Percentiles rank a stretch among this genome's conserved stretches.
Conservation (phyloP, 768 basidiomycete species). For the Rhodosporidiobolus sp. region DNA sequence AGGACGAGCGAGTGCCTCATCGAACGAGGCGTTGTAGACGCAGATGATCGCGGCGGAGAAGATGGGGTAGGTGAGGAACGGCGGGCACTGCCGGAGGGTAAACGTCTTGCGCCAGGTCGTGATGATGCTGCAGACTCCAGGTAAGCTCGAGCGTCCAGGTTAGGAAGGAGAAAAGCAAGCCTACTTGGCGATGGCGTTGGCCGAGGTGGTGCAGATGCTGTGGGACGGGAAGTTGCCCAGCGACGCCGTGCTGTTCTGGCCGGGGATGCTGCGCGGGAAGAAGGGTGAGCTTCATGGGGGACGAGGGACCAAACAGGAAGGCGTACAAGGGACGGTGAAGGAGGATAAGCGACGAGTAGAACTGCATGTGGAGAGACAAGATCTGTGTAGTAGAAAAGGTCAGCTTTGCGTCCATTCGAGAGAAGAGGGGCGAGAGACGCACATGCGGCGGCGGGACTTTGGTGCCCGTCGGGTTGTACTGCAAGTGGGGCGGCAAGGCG, state of each 20-base stretch:
- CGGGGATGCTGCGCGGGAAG: constrained; percentile 37
- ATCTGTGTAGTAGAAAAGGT: constrained; percentile 4
- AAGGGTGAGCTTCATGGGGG: neutral
- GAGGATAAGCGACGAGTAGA: constrained; percentile 46
- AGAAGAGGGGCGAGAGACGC: neutral
- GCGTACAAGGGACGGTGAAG: constrained; percentile 48
- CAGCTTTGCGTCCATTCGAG: neutral
- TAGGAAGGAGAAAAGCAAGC: neutral
- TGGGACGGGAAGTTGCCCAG: constrained; percentile 39
- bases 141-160: neutral
- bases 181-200: constrained; percentile 44
- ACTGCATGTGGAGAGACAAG: constrained; percentile 45
- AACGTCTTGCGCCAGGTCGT: constrained; percentile 43
- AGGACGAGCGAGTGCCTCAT: constrained; percentile 35
- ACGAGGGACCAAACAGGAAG: no score
- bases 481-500: constrained; percentile 43
- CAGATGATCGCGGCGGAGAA: constrained; percentile 48
- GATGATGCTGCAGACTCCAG: constrained; percentile 38
- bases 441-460: constrained; percentile 45
- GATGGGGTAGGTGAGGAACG: constrained; percentile 46
- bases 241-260: constrained; percentile 30
- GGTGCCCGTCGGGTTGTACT: constrained; percentile 40
- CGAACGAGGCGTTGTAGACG: constrained; percentile 43
- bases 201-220: constrained; percentile 45
- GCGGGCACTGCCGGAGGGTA: constrained; percentile 43